Base-by-base conservation (phyloP, 2,329 filamentous ascomycete genomes). In the Botrytis sinoallii region DNA sequence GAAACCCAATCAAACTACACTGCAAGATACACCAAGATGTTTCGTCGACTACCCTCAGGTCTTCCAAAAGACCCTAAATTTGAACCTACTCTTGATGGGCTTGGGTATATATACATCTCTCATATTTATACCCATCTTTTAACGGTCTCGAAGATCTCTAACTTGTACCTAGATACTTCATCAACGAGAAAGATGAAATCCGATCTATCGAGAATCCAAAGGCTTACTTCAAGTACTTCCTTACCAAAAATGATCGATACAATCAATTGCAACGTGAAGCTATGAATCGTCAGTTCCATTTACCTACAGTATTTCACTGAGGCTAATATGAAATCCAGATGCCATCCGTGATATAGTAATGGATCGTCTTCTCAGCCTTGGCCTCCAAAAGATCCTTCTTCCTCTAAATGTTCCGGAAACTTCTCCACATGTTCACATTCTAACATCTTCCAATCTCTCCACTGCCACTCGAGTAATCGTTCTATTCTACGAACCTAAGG, bases 141-240 rank as follows among this genome's bases (percentile, higher is more conserved):
- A 68, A 75, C n/a, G 75, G 7, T 32, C 29, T n/a, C 25, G 25
- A 75, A 46, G 66, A 73, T 20, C 52, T 59, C 60, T 71, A 60
- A 75, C 29, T 14, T 63, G 61, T 70, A 35, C 4, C 4, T 6
- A 68, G 66, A 68, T 97, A 94, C 83, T 95, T 93, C 81, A 83
- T 97, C 83, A 94, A 93, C 77, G 86, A 90, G 0, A 82, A 90
- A 0, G 93, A 95, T 77, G 89, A 95, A 79, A 88, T 97, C 75
- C 90, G 92, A 66, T 90, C 86, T 75, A 91, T 93, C 72, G 84
- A 87, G 35, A 84, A 93, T 52, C 90, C 92, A 0, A 86, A 91
- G 42, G 85, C 87, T 76, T 91, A 90, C 80, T 97, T 93, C 85
- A 88, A 93, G 77, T 97, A 88, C 85, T 91, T 90, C 81, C 82